A percentile compares a stretch with the other conserved stretches of the same genome.
Evolutionary conservation across 140 eudicot genomes (phyloP).

Genomic region (Anethum foeniculum): DNA sequence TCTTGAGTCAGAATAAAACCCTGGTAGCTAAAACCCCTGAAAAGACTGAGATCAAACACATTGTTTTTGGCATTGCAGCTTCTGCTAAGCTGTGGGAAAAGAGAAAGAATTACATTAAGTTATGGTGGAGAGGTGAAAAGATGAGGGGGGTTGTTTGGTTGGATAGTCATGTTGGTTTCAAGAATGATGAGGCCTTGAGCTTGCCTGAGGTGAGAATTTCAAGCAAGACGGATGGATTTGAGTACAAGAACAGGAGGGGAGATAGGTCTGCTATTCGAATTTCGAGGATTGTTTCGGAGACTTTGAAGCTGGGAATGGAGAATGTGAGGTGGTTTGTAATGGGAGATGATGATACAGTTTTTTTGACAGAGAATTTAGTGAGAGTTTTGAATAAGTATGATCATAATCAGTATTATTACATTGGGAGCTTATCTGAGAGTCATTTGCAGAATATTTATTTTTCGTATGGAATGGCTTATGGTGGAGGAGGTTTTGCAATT

Average conservation of each 20-base stretch:
- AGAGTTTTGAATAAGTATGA: constrained; percentile 80
- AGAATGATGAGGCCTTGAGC: constrained; percentile 17
- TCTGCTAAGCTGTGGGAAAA: constrained; percentile 77
- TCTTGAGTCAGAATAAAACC: neutral
- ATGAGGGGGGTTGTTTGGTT: constrained; percentile 96
- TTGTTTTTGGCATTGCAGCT: constrained; percentile 90
- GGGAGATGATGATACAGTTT: constrained; percentile 96
- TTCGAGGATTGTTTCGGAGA: constrained; percentile 82
- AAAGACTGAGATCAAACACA: constrained; percentile 58
- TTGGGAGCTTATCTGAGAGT: constrained; percentile 82
- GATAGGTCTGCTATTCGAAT: constrained; percentile 93
- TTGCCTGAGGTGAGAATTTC: constrained; percentile 67
- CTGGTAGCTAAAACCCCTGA: constrained; percentile 3
- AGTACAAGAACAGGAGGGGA: constrained; percentile 71
- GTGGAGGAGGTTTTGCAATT: constrained; percentile 95
- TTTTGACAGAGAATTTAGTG: constrained; percentile 74
- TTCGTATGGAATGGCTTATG: constrained; percentile 87
- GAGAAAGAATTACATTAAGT: constrained; percentile 63
- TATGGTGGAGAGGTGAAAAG: constrained; percentile 66
- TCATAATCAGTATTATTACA: constrained; percentile 69
- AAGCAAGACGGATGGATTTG: constrained; percentile 57
- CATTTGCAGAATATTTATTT: constrained; percentile 89
- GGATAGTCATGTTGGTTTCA: constrained; percentile 42
- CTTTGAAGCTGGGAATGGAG: constrained; percentile 46
- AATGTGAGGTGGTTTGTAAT: constrained; percentile 84